Conservation (phyloP, 2,329 filamentous ascomycete species). For the Fusarium dimerum region DNA sequence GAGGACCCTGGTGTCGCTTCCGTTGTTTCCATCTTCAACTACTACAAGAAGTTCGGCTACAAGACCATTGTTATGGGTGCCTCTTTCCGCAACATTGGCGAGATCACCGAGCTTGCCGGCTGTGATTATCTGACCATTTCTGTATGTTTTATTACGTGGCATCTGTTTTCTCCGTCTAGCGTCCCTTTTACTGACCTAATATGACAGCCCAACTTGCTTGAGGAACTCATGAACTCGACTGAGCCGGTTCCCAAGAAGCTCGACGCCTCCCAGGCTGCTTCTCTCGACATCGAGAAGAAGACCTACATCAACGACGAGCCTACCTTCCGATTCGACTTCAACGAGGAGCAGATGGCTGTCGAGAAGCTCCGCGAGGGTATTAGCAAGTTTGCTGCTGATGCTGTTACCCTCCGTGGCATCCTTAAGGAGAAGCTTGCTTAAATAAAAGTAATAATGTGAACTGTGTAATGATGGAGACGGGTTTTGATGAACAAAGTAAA, state of each 20-base stretch:
- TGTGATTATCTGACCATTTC: conserved; percentile 99
- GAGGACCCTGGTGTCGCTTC: conserved; percentile 96
- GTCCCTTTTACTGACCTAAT: conserved; percentile 18
- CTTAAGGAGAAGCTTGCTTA: conserved; percentile 80
- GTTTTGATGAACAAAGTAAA: conserved; percentile 18
- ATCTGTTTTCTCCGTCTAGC: too few relatives aligned
- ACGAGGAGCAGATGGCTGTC: conserved; percentile 98
- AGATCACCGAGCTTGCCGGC: conserved; percentile 97
- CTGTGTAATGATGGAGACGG: conserved; percentile 5
- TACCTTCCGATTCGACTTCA: conserved; percentile 97
- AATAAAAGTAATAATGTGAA: conserved; percentile 13
- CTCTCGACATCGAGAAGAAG: conserved; percentile 82
- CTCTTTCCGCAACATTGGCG: conserved; percentile 92
- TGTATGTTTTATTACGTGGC: conserved; percentile 50
- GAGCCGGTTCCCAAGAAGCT: conserved; percentile 91
- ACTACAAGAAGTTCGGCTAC: conserved; percentile 99
- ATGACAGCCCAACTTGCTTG: conserved; percentile 80
- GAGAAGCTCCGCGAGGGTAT: conserved; percentile 99
- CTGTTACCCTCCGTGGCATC: conserved; percentile 89
- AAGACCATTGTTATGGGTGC: conserved; percentile 99
- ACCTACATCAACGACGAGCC: conserved; percentile 88
- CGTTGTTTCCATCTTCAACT: conserved; percentile 95
- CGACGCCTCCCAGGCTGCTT: conserved; percentile 63
- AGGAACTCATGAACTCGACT: conserved; percentile 86
- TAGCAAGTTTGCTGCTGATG: conserved; percentile 98